These are phyloP conservation scores for Anaeramoeba flamelloides DNA, from an alignment of 78 protist genomes.

Conservation along the genomic window DNA sequence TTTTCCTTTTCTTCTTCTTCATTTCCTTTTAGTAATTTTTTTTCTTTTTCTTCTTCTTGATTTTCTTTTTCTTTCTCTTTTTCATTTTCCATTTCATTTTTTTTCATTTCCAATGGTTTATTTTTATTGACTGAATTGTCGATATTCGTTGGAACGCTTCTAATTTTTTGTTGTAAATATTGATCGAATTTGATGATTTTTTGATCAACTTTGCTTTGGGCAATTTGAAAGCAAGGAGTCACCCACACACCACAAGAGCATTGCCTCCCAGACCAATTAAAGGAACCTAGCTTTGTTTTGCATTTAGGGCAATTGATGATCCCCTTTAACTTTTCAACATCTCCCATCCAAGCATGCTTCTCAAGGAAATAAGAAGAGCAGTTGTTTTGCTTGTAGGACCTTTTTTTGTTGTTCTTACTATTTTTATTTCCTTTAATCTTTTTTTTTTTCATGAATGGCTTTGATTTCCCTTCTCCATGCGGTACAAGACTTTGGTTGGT, in stretches of 20 bases:
- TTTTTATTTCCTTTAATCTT: too few relatives aligned
- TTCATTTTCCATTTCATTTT: too few relatives aligned
- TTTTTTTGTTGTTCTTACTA: background rate
- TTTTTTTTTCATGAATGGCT: too few relatives aligned
- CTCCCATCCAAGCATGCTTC: background rate
- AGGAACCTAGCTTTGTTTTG: background rate
- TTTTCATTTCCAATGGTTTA: too few relatives aligned
- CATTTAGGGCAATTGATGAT: background rate
- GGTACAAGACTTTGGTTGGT: background rate
- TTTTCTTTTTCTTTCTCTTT: too few relatives aligned
- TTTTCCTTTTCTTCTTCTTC: too few relatives aligned
- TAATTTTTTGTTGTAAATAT: too few relatives aligned
- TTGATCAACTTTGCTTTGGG: background rate
- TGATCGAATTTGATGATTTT: too few relatives aligned
- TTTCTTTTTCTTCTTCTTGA: too few relatives aligned
- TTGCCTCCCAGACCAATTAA: background rate
- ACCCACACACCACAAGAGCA: conserved; percentile 1
- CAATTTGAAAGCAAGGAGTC: background rate
- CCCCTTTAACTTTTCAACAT: background rate
- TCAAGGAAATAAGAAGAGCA: background rate
- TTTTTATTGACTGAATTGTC: too few relatives aligned
- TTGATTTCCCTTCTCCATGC: background rate
- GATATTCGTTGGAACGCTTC: too few relatives aligned
- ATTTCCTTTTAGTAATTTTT: too few relatives aligned
- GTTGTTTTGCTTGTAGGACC: background rate